Evolutionary conservation across 495 filamentous ascomycete species (phyloP), one percentile per base, ranked within the genome.

Genomic region (Tuber umbilicatum): DNA sequence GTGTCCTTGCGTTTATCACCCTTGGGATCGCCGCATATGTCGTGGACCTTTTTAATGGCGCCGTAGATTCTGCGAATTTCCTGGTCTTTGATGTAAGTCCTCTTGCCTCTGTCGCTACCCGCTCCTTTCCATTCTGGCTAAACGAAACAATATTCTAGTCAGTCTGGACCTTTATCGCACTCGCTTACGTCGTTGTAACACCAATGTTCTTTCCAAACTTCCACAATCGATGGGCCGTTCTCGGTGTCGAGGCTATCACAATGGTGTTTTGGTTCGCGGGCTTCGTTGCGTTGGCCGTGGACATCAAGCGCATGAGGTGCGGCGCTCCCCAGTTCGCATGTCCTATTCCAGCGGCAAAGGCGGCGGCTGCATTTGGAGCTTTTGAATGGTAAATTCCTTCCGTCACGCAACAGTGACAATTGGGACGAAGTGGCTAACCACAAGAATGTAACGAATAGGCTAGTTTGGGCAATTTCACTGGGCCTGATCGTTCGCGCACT

Each of bases 191-290:
- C 27, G 72, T 80, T 70, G 69, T 77, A 67, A 80, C 81, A n/a
- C 81, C 81, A 43, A 82, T 82, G 80, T 82, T 78, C 70, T 77
- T 76, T 60, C 81, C 81, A 23, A 70, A 78, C 21, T 74, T 82
- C 41, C 78, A 82, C 42, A 82, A 82, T 50, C 81, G 80, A 16
- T 82, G 81, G 81, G 81, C 74, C 39, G 80, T 82, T 69, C 76
- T 82, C 43, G 81, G 81, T 19, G 72, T 78, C 68, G 81, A 82
- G 67, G 78, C 78, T 31, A 74, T 82, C 41, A 80, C 81, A 23
- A 80, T 82, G 80, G 75, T 82, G 17, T 82, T 82, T 68, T 82
- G 81, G 81, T 82, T 82, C 39, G 80, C 80, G 5, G 81, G 81
- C 23, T 82, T 82, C 72, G 70, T 82, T 70, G 81, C 81, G 19